Evolutionary conservation across 768 basidiomycete genomes (phyloP), one percentile per base, ranked within the genome.

Genomic region (Podaxis rugospora): DNA sequence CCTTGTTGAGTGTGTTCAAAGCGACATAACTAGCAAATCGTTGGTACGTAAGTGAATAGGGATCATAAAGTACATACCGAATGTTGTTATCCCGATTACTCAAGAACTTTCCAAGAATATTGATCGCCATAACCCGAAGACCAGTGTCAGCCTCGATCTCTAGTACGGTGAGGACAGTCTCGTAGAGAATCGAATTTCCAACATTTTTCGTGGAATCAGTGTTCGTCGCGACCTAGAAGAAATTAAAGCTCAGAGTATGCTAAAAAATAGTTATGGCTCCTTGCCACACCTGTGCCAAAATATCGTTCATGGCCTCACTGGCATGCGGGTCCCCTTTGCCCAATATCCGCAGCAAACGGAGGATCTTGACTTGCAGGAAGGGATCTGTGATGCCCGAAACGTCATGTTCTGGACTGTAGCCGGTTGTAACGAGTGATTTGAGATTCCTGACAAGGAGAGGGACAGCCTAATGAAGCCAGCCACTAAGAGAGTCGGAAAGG

Each of bases 361-460:
- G 79, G 44, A 96, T 87, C 74, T 98, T 99, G 66, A 95, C 87
- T 72, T 96, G 94, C 5, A 95, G 78, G 80, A 95, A 95, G 5
- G 94, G 94, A 73, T 96, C 95, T 14, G 97, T 98, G 73, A 99
- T 97, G 39, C 97, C 97, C n/a, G 94, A 93, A 9, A 99, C 97
- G 66, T 99, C 97, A 69, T 98, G 97, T 71, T 98, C 97, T 23
- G 97, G 95, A 67, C 93, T 96, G 74, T 97, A 98, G 7, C 96
- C 96, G 3, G 95, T 97, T 0, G 96, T 95, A 44, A 92, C 93
- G 61, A 98, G 78, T 1, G 93, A 90, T 72, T 98, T 98, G 65
- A 99, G 81, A 68, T 97, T 94, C 64, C 94, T 89, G 56, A 98
- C 96, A 25, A 99, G 89, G 9, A 95, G 77, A 1, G 94, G 92